Conservation (phyloP, 176 grass and related monocot species). For the Dactylis glomerata region DNA sequence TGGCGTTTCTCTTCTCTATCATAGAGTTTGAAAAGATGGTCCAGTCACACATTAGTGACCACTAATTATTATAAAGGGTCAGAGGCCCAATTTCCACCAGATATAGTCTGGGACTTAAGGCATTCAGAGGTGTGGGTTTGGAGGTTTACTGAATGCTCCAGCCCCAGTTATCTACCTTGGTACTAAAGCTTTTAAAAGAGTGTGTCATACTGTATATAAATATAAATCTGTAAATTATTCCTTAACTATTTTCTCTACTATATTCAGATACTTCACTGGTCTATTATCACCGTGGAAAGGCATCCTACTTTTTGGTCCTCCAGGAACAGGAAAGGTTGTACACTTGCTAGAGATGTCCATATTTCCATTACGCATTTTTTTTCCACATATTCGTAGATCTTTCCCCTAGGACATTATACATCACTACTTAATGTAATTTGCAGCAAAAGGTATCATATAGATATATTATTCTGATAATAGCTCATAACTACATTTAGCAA, state of each 20-base stretch:
- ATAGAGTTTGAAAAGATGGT: not conserved
- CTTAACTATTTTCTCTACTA: not conserved
- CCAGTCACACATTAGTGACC: not conserved
- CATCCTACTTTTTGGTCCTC: slow-evolving; percentile 58
- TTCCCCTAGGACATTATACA: not conserved
- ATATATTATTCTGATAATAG: not conserved
- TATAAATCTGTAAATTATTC: not conserved
- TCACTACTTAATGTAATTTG: not conserved
- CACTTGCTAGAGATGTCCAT: not conserved
- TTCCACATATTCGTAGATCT: not conserved
- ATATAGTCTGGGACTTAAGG: not conserved
- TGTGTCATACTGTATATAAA: not conserved
- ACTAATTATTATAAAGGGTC: slow-evolving; percentile 13
- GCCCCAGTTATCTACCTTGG: not conserved
- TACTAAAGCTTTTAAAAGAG: not conserved
- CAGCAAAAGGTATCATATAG: not conserved
- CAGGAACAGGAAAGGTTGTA: slow-evolving; percentile 52
- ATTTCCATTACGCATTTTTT: not conserved
- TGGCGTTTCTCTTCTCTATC: not conserved
- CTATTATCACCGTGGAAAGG: slow-evolving; percentile 57
- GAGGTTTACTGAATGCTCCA: not conserved
- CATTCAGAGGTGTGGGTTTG: not conserved
- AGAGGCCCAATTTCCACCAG: not conserved
- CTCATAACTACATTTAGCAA: not conserved
- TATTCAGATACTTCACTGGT: slow-evolving; percentile 61